A percentile compares a stretch with the other conserved stretches of the same genome.
These are phyloP conservation scores for Fusarium stilboides DNA, from an alignment of 2,329 filamentous ascomycete species.

Conservation along the genomic window DNA sequence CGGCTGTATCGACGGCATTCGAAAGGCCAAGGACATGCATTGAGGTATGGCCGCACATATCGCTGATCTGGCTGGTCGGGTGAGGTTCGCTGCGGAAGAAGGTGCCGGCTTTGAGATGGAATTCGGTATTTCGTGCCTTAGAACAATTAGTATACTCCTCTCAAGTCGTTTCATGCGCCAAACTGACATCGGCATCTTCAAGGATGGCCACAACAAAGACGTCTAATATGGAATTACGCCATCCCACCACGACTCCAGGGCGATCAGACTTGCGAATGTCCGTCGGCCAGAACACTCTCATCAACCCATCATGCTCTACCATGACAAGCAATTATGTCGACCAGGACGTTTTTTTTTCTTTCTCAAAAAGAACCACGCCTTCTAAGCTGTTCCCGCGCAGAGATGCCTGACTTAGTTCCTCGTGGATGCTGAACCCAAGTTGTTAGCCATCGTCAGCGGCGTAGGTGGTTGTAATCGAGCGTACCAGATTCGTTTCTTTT, in stretches of 20 bases:
- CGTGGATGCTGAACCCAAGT: constrained; percentile 79
- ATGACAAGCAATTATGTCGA: constrained; percentile 65
- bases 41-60: constrained; percentile 84
- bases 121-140: constrained; percentile 85
- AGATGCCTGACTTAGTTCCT: constrained; percentile 83
- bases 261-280: constrained; percentile 81
- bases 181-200: constrained; percentile 87
- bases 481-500: constrained; percentile 84
- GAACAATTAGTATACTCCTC: constrained; percentile 45
- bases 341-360: constrained; percentile 55
- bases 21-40: constrained; percentile 90
- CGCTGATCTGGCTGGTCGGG: constrained; percentile 83
- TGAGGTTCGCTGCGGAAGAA: constrained; percentile 88
- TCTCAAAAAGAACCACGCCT: constrained; percentile 92
- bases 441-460: constrained; percentile 44
- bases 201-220: constrained; percentile 91
- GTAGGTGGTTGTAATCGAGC: constrained; percentile 46
- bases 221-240: constrained; percentile 93
- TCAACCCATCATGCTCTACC: constrained; percentile 86
- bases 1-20: constrained; percentile 71
- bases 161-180: background rate
- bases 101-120: constrained; percentile 85
- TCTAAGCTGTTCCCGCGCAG: constrained; percentile 94
- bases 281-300: constrained; percentile 98
- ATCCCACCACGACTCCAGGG: constrained; percentile 92